Evolutionary conservation across 495 filamentous ascomycete genomes (phyloP), one percentile per base, ranked within the genome.

Genomic region (Neurospora tetraspora): DNA sequence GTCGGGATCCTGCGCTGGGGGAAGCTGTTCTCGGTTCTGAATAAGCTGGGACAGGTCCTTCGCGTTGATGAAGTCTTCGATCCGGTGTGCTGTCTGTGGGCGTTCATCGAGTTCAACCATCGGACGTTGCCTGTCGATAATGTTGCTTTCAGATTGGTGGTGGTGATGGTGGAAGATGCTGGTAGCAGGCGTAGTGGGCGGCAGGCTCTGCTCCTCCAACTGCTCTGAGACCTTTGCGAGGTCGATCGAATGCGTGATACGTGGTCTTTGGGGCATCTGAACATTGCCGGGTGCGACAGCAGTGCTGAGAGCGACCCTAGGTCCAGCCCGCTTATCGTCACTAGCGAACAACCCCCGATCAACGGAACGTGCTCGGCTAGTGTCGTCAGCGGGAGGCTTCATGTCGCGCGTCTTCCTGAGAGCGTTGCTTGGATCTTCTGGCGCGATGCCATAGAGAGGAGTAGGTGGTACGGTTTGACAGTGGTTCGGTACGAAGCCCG

Each of bases 241-340:
- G n/a, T 83, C 80, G 34, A 75, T 76, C 14, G 82, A 80, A 39
- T 80, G 78, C 10, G 78, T 73, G 1, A 78, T 76, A 2, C 80
- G 78, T 1, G 81, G 83, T 42, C 85, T 77, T 42, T 76, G 82
- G 9, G 88, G 82, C 36, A 82, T 81, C 40, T 90, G 86, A 61
- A 92, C 80, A 71, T 86, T 88, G 8, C 90, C 90, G n/a, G 87
- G 84, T 1, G 90, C 90, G 53, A 89, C 81, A 5, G 89, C 86
- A 38, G 85, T 88, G 73, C 86, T 92, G 59, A 91, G 75, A 27
- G 88, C 87, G 23, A 91, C 82, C 74, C 85, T 89, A 16, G 92
- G 86, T 72, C 89, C 90, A 27, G 89, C 87, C 75, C 88, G 89
- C 74, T 88, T 89, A 72, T 92, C 88, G 68, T 77, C 79, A 72